Evolutionary conservation across 192 early-diverging fungal genomes (phyloP).

Genomic region (Mortierella hygrophila): DNA sequence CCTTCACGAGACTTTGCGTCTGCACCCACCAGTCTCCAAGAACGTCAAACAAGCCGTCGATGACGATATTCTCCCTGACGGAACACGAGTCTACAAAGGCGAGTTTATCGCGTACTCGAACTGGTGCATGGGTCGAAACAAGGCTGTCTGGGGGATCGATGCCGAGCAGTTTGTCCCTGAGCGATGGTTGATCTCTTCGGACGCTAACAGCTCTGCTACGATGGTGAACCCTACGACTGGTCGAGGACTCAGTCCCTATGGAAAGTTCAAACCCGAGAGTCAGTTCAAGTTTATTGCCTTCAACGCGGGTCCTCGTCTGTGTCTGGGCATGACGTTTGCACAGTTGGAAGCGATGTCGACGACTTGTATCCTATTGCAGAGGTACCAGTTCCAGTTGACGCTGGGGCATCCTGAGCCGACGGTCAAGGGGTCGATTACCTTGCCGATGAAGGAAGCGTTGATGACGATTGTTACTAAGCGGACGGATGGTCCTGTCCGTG

Average conservation of each 20-base stretch:
- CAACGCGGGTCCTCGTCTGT: slow-evolving; percentile 67
- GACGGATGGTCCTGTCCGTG: not conserved
- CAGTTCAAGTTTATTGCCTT: slow-evolving; percentile 67
- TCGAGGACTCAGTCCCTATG: slow-evolving; percentile 7
- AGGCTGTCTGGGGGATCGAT: slow-evolving; percentile 63
- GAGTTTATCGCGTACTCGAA: slow-evolving; percentile 59
- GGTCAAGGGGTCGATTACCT: slow-evolving; percentile 17
- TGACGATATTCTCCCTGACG: slow-evolving; percentile 75
- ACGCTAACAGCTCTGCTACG: not conserved
- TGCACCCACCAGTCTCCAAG: slow-evolving; percentile 74
- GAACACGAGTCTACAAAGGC: slow-evolving; percentile 67
- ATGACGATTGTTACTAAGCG: slow-evolving; percentile 14
- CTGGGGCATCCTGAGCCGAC: slow-evolving; percentile 29
- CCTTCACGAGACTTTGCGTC: slow-evolving; percentile 69
- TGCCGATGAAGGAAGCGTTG: slow-evolving; percentile 53
- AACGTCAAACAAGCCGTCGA: slow-evolving; percentile 67
- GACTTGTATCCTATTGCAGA: slow-evolving; percentile 38
- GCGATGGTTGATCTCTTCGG: slow-evolving; percentile 58
- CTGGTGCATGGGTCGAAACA: slow-evolving; percentile 67
- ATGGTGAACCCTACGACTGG: not conserved
- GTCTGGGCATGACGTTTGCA: slow-evolving; percentile 54
- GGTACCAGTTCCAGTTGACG: slow-evolving; percentile 39
- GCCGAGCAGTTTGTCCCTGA: slow-evolving; percentile 67
- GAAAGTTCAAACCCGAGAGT: slow-evolving; percentile 40
- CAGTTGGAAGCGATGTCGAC: slow-evolving; percentile 48